These are phyloP conservation scores for Leccinum disarticulatum DNA, from an alignment of 768 basidiomycete genomes.

Conservation along the genomic window DNA sequence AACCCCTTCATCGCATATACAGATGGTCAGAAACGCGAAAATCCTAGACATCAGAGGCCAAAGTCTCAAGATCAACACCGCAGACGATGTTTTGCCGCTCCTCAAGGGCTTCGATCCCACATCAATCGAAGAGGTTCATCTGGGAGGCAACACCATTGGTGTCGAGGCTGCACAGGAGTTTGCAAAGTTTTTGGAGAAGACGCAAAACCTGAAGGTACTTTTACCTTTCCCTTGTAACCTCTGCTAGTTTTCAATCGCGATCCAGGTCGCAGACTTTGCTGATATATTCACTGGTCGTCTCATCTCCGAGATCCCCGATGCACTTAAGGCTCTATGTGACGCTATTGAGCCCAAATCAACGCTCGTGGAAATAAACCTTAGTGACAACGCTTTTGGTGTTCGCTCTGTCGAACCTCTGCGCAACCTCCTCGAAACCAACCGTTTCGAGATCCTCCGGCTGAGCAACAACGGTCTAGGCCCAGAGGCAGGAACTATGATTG, in stretches of 20 bases:
- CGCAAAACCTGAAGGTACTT: slow-evolving; percentile 66
- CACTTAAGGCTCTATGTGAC: slow-evolving; percentile 85
- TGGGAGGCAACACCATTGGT: slow-evolving; percentile 94
- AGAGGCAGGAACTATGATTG: slow-evolving; percentile 81
- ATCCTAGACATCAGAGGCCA: slow-evolving; percentile 31
- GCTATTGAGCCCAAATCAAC: slow-evolving; percentile 78
- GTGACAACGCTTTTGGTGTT: slow-evolving; percentile 96
- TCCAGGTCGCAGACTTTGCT: slow-evolving; percentile 91
- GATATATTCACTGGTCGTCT: slow-evolving; percentile 98
- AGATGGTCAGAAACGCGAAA: slow-evolving; percentile 20
- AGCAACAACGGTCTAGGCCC: slow-evolving; percentile 98
- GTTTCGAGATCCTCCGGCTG: slow-evolving; percentile 76
- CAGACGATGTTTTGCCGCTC: slow-evolving; percentile 72
- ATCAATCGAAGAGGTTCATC: slow-evolving; percentile 80
- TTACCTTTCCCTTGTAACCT: neutral
- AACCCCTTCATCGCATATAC: neutral
- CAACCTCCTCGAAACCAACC: slow-evolving; percentile 81
- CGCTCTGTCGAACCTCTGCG: slow-evolving; percentile 94
- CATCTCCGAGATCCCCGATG: slow-evolving; percentile 91
- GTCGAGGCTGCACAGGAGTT: slow-evolving; percentile 86
- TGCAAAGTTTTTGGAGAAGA: slow-evolving; percentile 72
- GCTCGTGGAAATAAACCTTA: slow-evolving; percentile 85
- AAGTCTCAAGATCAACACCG: slow-evolving; percentile 72
- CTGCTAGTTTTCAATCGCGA: slow-evolving; percentile 7
- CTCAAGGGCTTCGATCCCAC: slow-evolving; percentile 63